Conservation (phyloP, 1,284 basidiomycete species). For the Puccinia novopanici region DNA sequence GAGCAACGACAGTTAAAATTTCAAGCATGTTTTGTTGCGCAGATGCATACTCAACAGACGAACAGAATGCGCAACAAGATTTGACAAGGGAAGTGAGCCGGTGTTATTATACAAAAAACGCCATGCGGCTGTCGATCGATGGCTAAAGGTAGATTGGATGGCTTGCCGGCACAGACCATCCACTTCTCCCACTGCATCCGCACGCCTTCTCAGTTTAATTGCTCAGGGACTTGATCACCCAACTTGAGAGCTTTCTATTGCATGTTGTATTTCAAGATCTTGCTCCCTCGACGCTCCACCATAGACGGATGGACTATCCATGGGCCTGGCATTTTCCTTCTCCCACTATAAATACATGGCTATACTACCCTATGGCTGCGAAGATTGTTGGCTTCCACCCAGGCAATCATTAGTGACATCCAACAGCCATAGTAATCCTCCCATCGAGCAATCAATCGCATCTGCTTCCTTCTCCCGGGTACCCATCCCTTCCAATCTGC, state of each 20-base stretch:
- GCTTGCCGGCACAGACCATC: conserved; percentile 15
- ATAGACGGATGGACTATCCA: neutral
- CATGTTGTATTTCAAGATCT: conserved; percentile 31
- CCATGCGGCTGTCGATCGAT: conserved; percentile 43
- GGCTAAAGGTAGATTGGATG: conserved; percentile 37
- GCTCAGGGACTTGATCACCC: conserved; percentile 26
- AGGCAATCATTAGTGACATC: neutral
- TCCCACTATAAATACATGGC: neutral
- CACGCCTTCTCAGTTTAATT: conserved; percentile 10
- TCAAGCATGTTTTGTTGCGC: conserved; percentile 20
- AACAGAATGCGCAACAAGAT: conserved; percentile 27
- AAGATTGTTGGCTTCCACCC: conserved; percentile 13
- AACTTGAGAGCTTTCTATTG: conserved; percentile 19
- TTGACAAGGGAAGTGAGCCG: conserved; percentile 42
- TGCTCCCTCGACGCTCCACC: neutral
- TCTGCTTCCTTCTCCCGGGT: neutral
- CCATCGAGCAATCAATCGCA: conserved; percentile 10
- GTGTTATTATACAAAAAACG: neutral
- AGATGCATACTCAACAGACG: conserved; percentile 21
- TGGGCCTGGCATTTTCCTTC: neutral
- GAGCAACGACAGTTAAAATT: conserved; percentile 13
- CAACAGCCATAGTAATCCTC: neutral
- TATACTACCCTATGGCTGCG: neutral
- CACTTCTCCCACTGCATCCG: conserved; percentile 35
- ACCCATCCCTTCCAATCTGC: conserved; percentile 16